A percentile compares a stretch with the other conserved stretches of the same genome.
Conservation (phyloP, 176 grass and related monocot species). For the Oryza rufipogon region DNA sequence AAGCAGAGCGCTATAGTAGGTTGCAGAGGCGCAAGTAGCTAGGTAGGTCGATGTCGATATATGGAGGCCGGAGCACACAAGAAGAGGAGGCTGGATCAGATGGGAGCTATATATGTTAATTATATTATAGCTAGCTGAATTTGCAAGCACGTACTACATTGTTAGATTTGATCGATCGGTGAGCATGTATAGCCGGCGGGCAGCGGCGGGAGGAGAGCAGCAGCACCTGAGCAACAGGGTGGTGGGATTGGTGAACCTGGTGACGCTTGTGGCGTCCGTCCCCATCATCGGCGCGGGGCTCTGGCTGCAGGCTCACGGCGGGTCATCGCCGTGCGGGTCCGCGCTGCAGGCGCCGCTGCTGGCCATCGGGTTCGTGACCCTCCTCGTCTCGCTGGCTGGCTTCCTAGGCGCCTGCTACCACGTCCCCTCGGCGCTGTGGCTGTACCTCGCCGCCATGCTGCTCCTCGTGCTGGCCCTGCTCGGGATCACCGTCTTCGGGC, state of each 20-base stretch:
- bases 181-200: background rate
- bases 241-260: conserved; percentile 76
- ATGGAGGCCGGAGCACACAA: background rate
- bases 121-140: too few relatives aligned
- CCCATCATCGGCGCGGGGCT: conserved; percentile 75
- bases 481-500: conserved; percentile 53
- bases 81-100: background rate
- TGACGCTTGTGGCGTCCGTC: conserved; percentile 74
- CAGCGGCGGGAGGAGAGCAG: background rate
- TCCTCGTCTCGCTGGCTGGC: conserved; percentile 76
- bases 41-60: background rate
- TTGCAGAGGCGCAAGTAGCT: too few relatives aligned
- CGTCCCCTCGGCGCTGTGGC: conserved; percentile 67
- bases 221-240: conserved; percentile 67
- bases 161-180: too few relatives aligned
- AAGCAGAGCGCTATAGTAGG: too few relatives aligned
- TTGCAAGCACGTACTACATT: too few relatives aligned
- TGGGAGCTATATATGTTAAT: too few relatives aligned
- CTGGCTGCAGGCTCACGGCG: conserved; percentile 61
- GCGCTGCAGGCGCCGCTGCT: conserved; percentile 69
- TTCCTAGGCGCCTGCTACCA: conserved; percentile 75
- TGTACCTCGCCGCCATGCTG: conserved; percentile 71
- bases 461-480: conserved; percentile 62
- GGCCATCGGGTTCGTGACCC: conserved; percentile 64
- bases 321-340: conserved; percentile 59